phyloP scores from a whole-genome alignment of 352 stramenopile genomes.

The Phytophthora fragariaefolia region DNA sequence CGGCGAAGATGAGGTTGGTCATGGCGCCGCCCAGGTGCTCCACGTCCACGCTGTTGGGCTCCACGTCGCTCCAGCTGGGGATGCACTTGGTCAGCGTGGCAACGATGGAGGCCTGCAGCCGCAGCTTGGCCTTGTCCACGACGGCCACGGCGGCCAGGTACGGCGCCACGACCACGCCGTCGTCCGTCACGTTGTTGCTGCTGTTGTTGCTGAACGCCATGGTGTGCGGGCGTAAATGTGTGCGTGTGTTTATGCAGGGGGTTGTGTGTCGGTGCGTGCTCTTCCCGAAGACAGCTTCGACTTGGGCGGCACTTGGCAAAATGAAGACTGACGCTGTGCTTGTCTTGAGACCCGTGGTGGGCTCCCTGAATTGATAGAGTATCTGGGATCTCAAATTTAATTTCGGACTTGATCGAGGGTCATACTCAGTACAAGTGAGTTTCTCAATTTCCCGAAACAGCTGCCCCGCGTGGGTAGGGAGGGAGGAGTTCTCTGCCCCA shows the following conservation, averaged over 20 bases:
- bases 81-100: constrained; percentile 60
- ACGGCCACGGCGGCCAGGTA: constrained; percentile 60
- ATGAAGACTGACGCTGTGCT: constrained; percentile 30
- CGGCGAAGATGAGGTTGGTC: constrained; percentile 88
- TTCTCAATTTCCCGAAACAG: constrained; percentile 7
- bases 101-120: constrained; percentile 75
- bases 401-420: neutral
- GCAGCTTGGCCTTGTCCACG: constrained; percentile 73
- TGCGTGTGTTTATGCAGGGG: neutral
- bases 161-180: constrained; percentile 52
- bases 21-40: constrained; percentile 79
- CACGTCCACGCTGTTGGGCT: constrained; percentile 64
- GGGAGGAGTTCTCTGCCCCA: constrained; percentile 7
- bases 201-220: constrained; percentile 26
- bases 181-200: constrained; percentile 17
- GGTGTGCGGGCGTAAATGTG: neutral
- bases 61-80: constrained; percentile 61
- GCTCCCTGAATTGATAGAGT: constrained; percentile 14
- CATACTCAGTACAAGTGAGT: constrained; percentile 12
- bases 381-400: constrained; percentile 3
- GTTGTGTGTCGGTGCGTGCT: too few relatives aligned
- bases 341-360: neutral
- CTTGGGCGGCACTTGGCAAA: constrained; percentile 33
- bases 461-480: neutral
- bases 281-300: too few relatives aligned